Evolutionary conservation across 305 asterid genomes (phyloP), one percentile per base, ranked within the genome.

Genomic region (Withania somnifera): DNA sequence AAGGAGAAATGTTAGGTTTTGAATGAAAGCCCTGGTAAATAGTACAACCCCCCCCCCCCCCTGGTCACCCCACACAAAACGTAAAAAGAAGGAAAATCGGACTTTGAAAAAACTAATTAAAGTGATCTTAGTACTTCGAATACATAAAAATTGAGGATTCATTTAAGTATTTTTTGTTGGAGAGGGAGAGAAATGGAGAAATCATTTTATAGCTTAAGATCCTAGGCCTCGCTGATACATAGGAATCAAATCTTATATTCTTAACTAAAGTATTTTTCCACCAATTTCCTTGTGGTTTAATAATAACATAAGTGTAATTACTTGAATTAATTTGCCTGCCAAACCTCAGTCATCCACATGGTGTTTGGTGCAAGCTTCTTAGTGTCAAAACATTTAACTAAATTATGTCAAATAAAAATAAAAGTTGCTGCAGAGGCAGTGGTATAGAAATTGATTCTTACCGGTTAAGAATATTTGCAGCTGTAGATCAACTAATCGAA

Each of bases 151-250:
- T 63, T 13, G 20, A 7, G 69, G 11, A 61, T 61, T 28, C 4
- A 26, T 13, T 9, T 58, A 58, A 61, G 40, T 26, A 61, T 5
- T 61, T 26, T 61, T 7, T 26, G 5, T 6, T 28, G 19, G 34
- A 1, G 0, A 45, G 3, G 5, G 28, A 56, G 14, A 15, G 0
- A 3, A 9, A 30, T 38, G 19, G 60, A 52, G 52, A 28, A 15
- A 36, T 56, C 63, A 3, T 52, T 82, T n/a, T 20, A 79, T 24
- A 30, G 28, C 24, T 45, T 77, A 57, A 57, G 78, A 82, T 84
- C 92, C 97, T 85, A 91, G 90, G 90, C 92, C 76, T 89, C 85
- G 82, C 87, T 88, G 90, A 92, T 92, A 95, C 97, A 91, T 84
- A 88, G 89, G 91, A 73, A 73, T 87, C 83, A 83, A 84, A 53